Conservation (phyloP, 208 protist genomes). For the Kentomonas sorsogonicus region DNA sequence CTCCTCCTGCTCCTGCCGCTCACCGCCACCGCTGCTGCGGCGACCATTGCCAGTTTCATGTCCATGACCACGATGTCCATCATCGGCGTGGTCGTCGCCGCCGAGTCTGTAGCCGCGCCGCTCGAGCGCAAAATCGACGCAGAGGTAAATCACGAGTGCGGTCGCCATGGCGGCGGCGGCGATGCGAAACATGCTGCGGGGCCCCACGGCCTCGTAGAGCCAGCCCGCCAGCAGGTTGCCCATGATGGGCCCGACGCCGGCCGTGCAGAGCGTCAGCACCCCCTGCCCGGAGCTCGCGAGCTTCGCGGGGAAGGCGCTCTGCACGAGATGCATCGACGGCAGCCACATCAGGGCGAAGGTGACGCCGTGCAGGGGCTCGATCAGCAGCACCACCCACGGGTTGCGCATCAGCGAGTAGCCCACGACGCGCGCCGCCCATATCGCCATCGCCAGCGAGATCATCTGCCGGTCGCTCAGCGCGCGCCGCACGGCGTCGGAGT, state of each 20-base stretch:
- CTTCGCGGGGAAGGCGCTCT: slow-evolving; percentile 30
- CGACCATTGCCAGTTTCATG: not conserved
- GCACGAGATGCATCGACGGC: slow-evolving; percentile 37
- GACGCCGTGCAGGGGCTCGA: slow-evolving; percentile 68
- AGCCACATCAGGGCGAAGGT: slow-evolving; percentile 67
- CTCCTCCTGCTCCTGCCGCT: not conserved
- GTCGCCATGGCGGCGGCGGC: slow-evolving; percentile 25
- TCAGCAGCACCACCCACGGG: slow-evolving; percentile 52
- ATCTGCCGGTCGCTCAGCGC: slow-evolving; percentile 42
- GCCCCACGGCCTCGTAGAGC: slow-evolving; percentile 38
- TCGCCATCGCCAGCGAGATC: slow-evolving; percentile 41
- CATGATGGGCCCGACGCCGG: slow-evolving; percentile 46
- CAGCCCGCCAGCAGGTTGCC: slow-evolving; percentile 46
- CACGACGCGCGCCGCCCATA: slow-evolving; percentile 43
- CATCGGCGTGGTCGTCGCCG: slow-evolving; percentile 14
- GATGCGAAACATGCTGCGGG: slow-evolving; percentile 42
- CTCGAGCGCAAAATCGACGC: slow-evolving; percentile 30
- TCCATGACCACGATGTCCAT: too few relatives aligned
- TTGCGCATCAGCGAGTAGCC: slow-evolving; percentile 51
- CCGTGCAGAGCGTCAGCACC: slow-evolving; percentile 37
- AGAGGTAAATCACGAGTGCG: slow-evolving; percentile 24
- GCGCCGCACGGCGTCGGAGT: slow-evolving; percentile 24
- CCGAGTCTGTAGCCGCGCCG: slow-evolving; percentile 14
- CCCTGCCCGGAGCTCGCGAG: slow-evolving; percentile 43
- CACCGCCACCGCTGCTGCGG: not conserved